A percentile compares a stretch with the other conserved stretches of the same genome.
Conservation (phyloP, 2,329 filamentous ascomycete genomes). For the Colletotrichum sidae region DNA sequence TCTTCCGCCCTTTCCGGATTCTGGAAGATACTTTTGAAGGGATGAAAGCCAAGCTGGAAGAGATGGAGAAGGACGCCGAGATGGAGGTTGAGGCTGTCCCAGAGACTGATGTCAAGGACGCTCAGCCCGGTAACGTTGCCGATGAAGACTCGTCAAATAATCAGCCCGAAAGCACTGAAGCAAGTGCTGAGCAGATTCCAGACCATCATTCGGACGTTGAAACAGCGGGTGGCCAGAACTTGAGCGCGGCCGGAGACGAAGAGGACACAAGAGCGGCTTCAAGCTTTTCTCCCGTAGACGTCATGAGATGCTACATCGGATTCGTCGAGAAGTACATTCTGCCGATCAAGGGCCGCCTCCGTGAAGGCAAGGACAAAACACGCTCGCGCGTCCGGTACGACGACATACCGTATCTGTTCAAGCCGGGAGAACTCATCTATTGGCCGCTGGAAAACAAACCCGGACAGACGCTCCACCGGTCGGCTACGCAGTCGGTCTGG, state of each 20-base stretch:
- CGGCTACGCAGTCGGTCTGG: background rate
- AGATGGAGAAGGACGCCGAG: background rate
- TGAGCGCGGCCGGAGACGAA: background rate
- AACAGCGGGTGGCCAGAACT: background rate
- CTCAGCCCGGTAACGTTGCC: too few relatives aligned
- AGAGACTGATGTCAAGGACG: background rate
- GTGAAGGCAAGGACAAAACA: background rate
- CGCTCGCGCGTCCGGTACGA: background rate
- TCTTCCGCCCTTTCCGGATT: background rate
- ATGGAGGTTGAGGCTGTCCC: background rate
- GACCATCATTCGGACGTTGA: background rate
- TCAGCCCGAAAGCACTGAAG: background rate
- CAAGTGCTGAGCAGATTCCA: too few relatives aligned
- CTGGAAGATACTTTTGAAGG: background rate
- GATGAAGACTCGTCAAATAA: background rate
- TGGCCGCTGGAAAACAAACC: background rate
- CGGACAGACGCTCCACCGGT: background rate
- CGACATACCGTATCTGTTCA: constrained; percentile 8
- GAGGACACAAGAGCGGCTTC: background rate
- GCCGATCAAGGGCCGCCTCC: background rate
- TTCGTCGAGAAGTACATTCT: background rate
- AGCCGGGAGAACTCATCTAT: background rate
- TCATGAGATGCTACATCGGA: background rate
- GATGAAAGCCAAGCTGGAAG: background rate
- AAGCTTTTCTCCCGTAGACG: background rate